A percentile compares a stretch with the other conserved stretches of the same genome.
Conservation (phyloP, 345 rosid species). For the Pistacia vera region DNA sequence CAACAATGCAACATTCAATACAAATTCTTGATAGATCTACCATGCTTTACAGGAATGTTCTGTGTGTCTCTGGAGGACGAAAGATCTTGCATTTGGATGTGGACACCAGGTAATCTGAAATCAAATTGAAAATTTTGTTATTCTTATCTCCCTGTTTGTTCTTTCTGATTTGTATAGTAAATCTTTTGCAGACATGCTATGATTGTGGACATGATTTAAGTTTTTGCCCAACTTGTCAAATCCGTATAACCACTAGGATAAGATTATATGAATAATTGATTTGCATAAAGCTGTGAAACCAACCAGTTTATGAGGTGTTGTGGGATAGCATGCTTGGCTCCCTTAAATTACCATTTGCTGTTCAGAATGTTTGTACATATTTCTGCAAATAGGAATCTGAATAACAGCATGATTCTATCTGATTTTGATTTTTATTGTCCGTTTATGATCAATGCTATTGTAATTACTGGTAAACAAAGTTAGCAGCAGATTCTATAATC, state of each 20-base stretch:
- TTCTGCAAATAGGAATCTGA: not conserved
- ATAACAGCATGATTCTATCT: not conserved
- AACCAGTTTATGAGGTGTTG: conserved; percentile 1
- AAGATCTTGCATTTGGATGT: conserved; percentile 47
- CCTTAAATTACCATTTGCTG: not conserved
- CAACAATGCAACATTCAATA: too few relatives aligned
- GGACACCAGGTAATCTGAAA: conserved; percentile 40
- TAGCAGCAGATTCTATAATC: not conserved
- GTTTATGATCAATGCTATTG: not conserved
- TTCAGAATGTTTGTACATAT: not conserved
- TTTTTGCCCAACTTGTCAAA: conserved; percentile 38
- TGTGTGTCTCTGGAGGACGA: conserved; percentile 29
- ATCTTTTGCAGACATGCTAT: conserved; percentile 40
- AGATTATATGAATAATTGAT: conserved; percentile 27
- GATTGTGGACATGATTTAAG: conserved; percentile 37
- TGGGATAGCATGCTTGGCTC: not conserved
- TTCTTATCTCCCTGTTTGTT: not conserved
- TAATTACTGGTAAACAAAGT: not conserved
- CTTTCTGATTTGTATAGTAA: not conserved
- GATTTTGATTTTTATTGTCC: not conserved
- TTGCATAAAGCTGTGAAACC: not conserved
- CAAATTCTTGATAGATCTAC: not conserved
- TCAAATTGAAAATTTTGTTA: not conserved
- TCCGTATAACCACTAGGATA: conserved; percentile 28
- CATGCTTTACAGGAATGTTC: conserved; percentile 30